Conservation (phyloP, 345 rosid species). For the Populus pruinosa region DNA sequence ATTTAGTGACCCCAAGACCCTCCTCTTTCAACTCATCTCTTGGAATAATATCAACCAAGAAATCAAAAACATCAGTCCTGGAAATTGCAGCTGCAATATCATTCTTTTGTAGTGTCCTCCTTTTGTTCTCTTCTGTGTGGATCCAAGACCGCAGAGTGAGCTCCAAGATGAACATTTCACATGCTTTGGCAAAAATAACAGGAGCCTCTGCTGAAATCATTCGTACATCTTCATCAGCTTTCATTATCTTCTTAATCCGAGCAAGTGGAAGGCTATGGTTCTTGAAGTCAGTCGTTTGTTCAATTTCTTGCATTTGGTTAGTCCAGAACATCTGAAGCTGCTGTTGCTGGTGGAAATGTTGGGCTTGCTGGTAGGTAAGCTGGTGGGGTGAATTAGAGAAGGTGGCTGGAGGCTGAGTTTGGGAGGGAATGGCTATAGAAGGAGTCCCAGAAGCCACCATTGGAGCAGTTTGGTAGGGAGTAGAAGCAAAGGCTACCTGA, state of each 20-base stretch:
- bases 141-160: conserved; percentile 44
- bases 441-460: conserved; percentile 50
- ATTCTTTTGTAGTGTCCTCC: conserved; percentile 44
- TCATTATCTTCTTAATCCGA: conserved; percentile 46
- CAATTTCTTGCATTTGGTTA: conserved; percentile 42
- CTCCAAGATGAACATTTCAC: conserved; percentile 48
- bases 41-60: conserved; percentile 46
- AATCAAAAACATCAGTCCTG: conserved; percentile 41
- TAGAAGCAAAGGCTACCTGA: conserved; percentile 43
- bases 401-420: conserved; percentile 26
- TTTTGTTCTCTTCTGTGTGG: conserved; percentile 45
- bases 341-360: conserved; percentile 43
- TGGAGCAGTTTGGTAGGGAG: conserved; percentile 46
- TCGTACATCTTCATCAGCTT: conserved; percentile 45
- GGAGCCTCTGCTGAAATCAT: conserved; percentile 55
- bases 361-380: conserved; percentile 41
- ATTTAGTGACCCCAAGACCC: conserved; percentile 41
- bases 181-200: conserved; percentile 41
- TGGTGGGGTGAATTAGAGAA: conserved; percentile 32
- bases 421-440: conserved; percentile 34
- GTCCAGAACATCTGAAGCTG: conserved; percentile 45
- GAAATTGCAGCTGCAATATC: conserved; percentile 48
- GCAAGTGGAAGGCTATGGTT: conserved; percentile 45
- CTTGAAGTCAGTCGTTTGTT: conserved; percentile 37
- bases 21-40: conserved; percentile 46